Conservation (phyloP, 2,329 filamentous ascomycete species). For the Parasarocladium wereldwijsianum region DNA sequence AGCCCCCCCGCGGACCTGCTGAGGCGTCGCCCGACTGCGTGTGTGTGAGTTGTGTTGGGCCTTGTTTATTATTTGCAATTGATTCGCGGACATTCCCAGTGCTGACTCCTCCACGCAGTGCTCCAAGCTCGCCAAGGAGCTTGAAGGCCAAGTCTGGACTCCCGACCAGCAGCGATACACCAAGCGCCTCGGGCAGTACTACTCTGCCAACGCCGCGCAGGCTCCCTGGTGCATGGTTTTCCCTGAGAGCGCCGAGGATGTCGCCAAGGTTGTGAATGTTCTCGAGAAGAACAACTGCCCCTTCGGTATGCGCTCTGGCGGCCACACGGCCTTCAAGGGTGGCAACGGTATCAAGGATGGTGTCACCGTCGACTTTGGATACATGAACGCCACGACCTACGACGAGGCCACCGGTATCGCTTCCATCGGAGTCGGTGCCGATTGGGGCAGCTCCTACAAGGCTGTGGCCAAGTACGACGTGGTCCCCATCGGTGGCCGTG, state of each 20-base stretch:
- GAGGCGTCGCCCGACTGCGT: background rate
- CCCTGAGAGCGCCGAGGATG: constrained; percentile 11
- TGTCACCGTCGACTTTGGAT: constrained; percentile 10
- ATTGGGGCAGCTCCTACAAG: constrained; percentile 18
- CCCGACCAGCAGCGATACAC: constrained; percentile 10
- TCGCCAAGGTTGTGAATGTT: constrained; percentile 8
- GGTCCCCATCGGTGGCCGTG: constrained; percentile 26
- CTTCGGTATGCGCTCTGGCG: constrained; percentile 14
- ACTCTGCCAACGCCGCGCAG: constrained; percentile 16
- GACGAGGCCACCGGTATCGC: constrained; percentile 16
- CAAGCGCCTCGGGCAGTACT: constrained; percentile 12
- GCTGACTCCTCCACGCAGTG: too few species aligned
- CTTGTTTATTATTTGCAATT: too few species aligned
- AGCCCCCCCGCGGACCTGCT: too few species aligned
- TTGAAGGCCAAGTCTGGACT: constrained; percentile 10
- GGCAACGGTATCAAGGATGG: constrained; percentile 12
- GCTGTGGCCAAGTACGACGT: constrained; percentile 14
- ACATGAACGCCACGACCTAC: constrained; percentile 8
- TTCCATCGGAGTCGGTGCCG: constrained; percentile 25
- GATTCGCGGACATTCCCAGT: too few species aligned
- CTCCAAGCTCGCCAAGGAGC: constrained; percentile 8
- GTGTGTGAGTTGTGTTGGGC: constrained; percentile 2
- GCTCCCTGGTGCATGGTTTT: constrained; percentile 15
- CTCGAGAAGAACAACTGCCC: constrained; percentile 7
- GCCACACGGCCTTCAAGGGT: constrained; percentile 13